Evolutionary conservation across 176 grass and related monocot species (phyloP), one percentile per base, ranked within the genome.

Genomic region (Luzula sylvatica): DNA sequence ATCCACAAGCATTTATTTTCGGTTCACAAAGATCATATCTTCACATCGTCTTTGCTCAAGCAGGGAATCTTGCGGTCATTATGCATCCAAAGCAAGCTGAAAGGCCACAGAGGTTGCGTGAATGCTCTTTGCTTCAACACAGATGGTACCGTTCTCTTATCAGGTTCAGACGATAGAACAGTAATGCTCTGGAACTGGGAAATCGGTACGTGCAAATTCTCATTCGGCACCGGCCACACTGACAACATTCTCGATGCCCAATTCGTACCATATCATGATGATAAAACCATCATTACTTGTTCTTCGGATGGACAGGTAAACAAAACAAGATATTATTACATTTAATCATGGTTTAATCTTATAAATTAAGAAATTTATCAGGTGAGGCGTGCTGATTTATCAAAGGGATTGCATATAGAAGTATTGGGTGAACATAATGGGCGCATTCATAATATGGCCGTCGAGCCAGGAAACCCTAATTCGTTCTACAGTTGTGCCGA

Each of bases 241-340:
- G 20, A 65, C 20, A 88, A 88, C 26, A 70, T 95, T 53, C 64
- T 82, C 57, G 66, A 84, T 19, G 83, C 83, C 1, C 76, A 56
- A 55, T 95, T 95, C 73, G 88, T 95, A 79, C 83, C 80, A 19
- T 75, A 65, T 53, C 80, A 67, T 0, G 53, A 56, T 50, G 83
- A 88, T 16, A 42, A 51, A 13, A 85, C 75, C 51, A 73, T 95
- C 11, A 48, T 95, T 40, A 76, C 89, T 0, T 84, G 70, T 55
- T 67, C 62, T 32, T 69, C 57, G 50, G 80, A 85, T 55, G 76
- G 83, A 5, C 62, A 95, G 80, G 89, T 84, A 74, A 61, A 38
- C 46, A 9, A 22, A 41, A 2, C 15, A 17, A 17, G 15, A 46
- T 12, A 15, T 46, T 46, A 12, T 46, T 46, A 12, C 9, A 46